Base-by-base conservation (phyloP, 768 basidiomycete genomes). In the Hemileccinum rubropunctum region DNA sequence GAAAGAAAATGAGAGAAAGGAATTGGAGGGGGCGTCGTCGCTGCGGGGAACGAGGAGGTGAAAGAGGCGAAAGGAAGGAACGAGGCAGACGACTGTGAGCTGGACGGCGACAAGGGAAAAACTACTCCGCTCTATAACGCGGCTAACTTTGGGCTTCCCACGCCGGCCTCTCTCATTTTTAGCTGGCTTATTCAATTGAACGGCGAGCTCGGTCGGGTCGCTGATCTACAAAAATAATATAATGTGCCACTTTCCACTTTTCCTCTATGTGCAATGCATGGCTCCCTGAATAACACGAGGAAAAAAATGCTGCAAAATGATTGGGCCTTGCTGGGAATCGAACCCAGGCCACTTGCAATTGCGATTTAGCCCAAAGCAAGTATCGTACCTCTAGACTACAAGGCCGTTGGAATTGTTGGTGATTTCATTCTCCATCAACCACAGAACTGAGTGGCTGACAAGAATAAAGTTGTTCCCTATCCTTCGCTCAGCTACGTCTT, bases 281-380 rank as follows among this genome's bases (percentile, higher is more conserved):
- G 6, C 23, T 23, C 28, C 28, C 8, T 30, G 28, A 30, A 30
- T 30, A 28, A 9, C 27, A 9, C 28, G 28, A 30, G 27, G n/a
- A 33, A 3, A 3, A 15, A 34, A 45, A 26, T 21, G n/a, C 7
- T n/a, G 15, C 15, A 18, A 20, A 46, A 57, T 62, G 57, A 18
- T 0, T 0, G 69, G 68, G 70, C 70, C 66, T 68, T 58, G 58
- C 69, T 65, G 70, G 64, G 68, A 71, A 66, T 71, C 64, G 70
- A 70, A 70, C 68, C 67, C 67, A 72, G 66, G 67, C 58, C 69
- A 71, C 67, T 70, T 66, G 64, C 59, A 66, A 7, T 64, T 59
- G 64, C 33, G 48, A 14, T 30, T n/a, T 0, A n/a, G 36, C 66
- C 66, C 66, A 67, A 68, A 70, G 66, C 68, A 67, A 69, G 62